phyloP scores from a whole-genome alignment of 78 protist species.

The Neovahlkampfia damariscottae region DNA sequence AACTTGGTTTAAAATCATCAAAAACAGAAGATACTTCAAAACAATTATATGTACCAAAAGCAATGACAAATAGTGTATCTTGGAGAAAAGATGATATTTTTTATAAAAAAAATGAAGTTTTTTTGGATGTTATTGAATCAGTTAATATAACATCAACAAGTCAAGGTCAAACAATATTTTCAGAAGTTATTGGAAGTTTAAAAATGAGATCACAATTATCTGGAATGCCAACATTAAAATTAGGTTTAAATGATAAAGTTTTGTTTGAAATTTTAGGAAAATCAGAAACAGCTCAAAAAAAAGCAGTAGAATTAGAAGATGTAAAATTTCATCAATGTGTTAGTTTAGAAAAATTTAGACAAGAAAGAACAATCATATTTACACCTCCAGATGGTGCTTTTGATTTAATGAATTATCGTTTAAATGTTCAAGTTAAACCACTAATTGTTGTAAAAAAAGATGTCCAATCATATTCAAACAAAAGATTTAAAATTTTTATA shows the following conservation, averaged over 20 bases:
- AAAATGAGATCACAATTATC: conserved; percentile 79
- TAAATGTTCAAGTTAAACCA: conserved; percentile 80
- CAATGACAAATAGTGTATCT: conserved; percentile 53
- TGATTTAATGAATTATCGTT: conserved; percentile 95
- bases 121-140: conserved; percentile 90
- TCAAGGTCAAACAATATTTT: conserved; percentile 36
- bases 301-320: conserved; percentile 95
- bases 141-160: conserved; percentile 59
- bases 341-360: conserved; percentile 81
- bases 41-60: conserved; percentile 18
- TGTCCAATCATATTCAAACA: conserved; percentile 65
- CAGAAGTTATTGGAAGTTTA: conserved; percentile 85
- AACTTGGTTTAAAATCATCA: too few relatives aligned
- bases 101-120: conserved; percentile 88
- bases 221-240: conserved; percentile 97
- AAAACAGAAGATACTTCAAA: not conserved
- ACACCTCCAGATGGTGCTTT: conserved; percentile 98
- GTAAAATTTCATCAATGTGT: conserved; percentile 98
- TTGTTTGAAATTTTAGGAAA: conserved; percentile 50
- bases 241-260: conserved; percentile 92
- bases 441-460: conserved; percentile 82
- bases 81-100: conserved; percentile 80
- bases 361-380: conserved; percentile 92
- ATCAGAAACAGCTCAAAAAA: conserved; percentile 31
- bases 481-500: conserved; percentile 79